Base-by-base conservation (phyloP, 345 rosid species). In the Aquilaria sinensis region DNA sequence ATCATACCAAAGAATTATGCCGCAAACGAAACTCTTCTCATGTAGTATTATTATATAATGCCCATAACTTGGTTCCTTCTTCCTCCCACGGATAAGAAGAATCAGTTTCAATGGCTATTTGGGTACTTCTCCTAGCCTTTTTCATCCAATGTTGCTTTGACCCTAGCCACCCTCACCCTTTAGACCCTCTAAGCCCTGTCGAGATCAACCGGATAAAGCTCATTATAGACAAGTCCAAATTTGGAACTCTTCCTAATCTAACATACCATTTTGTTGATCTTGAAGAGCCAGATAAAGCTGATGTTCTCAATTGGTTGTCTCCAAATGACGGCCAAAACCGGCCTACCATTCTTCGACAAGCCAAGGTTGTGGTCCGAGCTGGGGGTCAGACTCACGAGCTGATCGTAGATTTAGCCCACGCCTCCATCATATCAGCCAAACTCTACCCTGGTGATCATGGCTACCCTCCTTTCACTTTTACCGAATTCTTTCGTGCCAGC, bases 271-370 rank as follows among this genome's bases (percentile, higher is more conserved):
- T 72, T 70, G 77, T 85, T 13, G 92, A 83, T 69, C 79, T 90
- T 12, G 88, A 85, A 10, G 97, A 87, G 63, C 97, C 96, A 23
- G 80, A 82, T 15, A 90, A 87, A 68, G 58, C n/a, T 12, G 77
- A 75, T 14, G 85, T 87, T 61, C 81, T 87, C 67, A 56, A 49
- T 6, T 87, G 86, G 87, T 67, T 81, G 57, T 57, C 80, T 46
- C 65, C 73, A 43, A 49, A 30, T 9, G 15, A 64, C 11, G 23
- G 23, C 23, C 67, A 51, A 14, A 50, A 30, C 23, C 59, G 57
- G 31, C 37, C 64, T 5, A 59, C 65, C 37, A 75, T 72, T 64
- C 67, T 60, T 31, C 89, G 96, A 62, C 80, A 65, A 51, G 85
- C 93, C 43, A 64, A 71, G 63, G 86, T 81, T 23, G 82, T 88